Percentiles rank a stretch among this genome's conserved stretches.
Conservation (phyloP, 306 rosid genomes). For the Rosa multiflora region DNA sequence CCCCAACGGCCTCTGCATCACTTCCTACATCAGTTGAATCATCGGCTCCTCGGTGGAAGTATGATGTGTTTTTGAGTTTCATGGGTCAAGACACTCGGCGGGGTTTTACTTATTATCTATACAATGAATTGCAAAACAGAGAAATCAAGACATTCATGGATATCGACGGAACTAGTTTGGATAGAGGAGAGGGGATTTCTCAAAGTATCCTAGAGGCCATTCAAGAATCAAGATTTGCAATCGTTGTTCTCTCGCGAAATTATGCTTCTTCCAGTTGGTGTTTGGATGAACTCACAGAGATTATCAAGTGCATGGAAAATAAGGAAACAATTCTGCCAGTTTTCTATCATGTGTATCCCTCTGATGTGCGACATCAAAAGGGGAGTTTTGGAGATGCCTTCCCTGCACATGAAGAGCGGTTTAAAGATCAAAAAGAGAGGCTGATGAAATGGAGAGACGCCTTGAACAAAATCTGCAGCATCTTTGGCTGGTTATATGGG, state of each 20-base stretch:
- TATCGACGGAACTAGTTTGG: not conserved
- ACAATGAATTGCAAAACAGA: not conserved
- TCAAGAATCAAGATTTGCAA: not conserved
- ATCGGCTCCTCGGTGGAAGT: not conserved
- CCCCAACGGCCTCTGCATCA: not conserved
- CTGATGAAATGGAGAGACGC: not conserved
- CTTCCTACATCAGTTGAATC: not conserved
- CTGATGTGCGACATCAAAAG: not conserved
- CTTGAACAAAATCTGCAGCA: rapidly evolving
- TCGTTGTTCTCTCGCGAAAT: not conserved
- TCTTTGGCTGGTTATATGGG: not conserved
- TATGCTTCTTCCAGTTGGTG: not conserved
- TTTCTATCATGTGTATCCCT: not conserved
- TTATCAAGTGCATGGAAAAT: not conserved
- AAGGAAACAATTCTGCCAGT: not conserved
- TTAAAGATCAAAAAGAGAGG: not conserved
- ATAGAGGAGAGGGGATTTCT: not conserved
- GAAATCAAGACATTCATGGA: not conserved
- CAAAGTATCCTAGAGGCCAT: not conserved
- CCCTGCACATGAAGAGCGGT: too few relatives aligned
- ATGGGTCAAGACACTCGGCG: not conserved
- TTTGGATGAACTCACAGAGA: not conserved
- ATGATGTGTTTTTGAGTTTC: not conserved
- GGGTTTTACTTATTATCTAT: not conserved
- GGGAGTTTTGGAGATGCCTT: too few relatives aligned